Evolutionary conservation across 2,329 filamentous ascomycete genomes (phyloP).

Genomic region (Ophiosphaerella narmari): DNA sequence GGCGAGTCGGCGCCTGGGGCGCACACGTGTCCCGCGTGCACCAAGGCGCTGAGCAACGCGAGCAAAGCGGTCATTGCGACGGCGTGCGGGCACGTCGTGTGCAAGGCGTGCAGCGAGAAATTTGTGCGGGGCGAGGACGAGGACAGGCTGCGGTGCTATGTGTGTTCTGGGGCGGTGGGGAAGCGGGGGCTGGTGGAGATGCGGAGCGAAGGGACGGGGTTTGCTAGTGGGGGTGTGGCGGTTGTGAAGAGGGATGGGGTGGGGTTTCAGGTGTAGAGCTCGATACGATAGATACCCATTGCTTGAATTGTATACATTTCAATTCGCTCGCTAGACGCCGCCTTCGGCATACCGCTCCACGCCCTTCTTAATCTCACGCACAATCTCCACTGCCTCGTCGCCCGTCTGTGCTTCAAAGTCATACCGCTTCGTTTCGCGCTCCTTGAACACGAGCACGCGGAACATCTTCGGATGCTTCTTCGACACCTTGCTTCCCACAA

Average conservation of each 20-base stretch:
- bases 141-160: conserved; percentile 61
- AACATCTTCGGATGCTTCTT: conserved; percentile 81
- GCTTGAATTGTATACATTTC: too few species aligned
- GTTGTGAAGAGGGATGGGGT: conserved; percentile 79
- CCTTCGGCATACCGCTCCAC: conserved; percentile 68
- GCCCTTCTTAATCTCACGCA: conserved; percentile 76
- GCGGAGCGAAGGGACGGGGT: conserved; percentile 86
- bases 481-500: conserved; percentile 80
- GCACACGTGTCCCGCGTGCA: conserved; percentile 83
- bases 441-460: conserved; percentile 77
- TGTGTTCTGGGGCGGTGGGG: conserved; percentile 79
- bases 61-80: conserved; percentile 82
- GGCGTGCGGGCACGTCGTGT: conserved; percentile 90
- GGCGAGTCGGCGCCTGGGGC: conserved; percentile 58
- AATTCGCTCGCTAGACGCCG: conserved; percentile 20
- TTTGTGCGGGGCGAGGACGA: conserved; percentile 65
- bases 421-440: conserved; percentile 78
- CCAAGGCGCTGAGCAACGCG: conserved; percentile 79
- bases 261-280: conserved; percentile 67
- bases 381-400: conserved; percentile 78
- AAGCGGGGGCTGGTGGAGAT: conserved; percentile 78
- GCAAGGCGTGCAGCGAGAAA: conserved; percentile 79
- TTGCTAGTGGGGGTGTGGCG: conserved; percentile 83
- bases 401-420: conserved; percentile 79
- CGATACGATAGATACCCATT: background rate